These are phyloP conservation scores for Suillus weaverae DNA, from an alignment of 768 basidiomycete genomes.

Conservation along the genomic window DNA sequence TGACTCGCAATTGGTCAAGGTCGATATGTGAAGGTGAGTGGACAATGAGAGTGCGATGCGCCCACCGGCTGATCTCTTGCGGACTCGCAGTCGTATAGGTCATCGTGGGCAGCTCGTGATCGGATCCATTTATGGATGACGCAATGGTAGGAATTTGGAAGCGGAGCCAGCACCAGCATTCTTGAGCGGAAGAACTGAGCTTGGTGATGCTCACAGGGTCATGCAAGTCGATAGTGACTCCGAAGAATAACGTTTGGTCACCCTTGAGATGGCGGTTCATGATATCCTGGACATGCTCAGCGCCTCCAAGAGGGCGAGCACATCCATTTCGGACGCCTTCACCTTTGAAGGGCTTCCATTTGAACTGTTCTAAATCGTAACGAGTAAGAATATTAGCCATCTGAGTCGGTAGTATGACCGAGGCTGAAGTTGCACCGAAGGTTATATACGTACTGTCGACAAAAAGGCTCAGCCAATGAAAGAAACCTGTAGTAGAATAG, in stretches of 20 bases:
- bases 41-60: neutral
- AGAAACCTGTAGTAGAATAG: too few relatives aligned
- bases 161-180: neutral
- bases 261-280: neutral
- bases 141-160: neutral
- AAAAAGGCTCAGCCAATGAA: too few relatives aligned
- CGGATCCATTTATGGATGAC: neutral
- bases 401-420: too few relatives aligned
- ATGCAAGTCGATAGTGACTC: neutral
- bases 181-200: neutral
- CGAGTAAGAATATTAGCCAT: neutral
- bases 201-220: neutral
- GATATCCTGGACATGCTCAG: neutral
- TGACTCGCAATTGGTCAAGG: neutral
- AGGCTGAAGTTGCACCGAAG: too few relatives aligned
- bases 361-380: conserved; percentile 1
- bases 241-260: neutral
- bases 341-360: neutral
- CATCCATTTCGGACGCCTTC: neutral
- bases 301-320: neutral
- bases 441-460: too few relatives aligned
- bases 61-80: neutral
- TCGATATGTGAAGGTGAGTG: neutral
- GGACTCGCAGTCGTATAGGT: neutral
- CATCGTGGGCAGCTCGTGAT: neutral